Conservation (phyloP, 1,139 yeast genomes). For the Saccharomyces hybrid region DNA sequence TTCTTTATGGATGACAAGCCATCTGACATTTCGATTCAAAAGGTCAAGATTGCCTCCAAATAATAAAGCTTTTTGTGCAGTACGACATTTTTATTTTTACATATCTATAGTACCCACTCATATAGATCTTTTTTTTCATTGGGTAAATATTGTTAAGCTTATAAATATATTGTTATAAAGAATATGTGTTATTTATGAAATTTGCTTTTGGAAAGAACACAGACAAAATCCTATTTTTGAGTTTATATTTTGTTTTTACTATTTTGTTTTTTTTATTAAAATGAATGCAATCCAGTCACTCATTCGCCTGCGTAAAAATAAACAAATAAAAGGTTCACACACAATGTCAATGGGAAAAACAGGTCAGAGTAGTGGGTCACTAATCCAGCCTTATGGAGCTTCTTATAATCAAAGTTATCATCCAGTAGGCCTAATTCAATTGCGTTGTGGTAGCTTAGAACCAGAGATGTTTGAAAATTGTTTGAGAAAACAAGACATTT, state of each 20-base stretch:
- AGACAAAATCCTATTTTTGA: not conserved
- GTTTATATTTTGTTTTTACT: not conserved
- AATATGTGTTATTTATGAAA: conserved; percentile 27
- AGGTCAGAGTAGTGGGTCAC: not conserved
- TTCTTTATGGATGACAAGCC: conserved; percentile 88
- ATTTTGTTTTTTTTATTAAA: not conserved
- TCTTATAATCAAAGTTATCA: not conserved
- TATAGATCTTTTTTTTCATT: not conserved
- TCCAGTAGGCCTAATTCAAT: not conserved
- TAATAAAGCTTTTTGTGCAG: not conserved
- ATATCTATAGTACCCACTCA: conserved; percentile 3
- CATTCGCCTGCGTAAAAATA: not conserved
- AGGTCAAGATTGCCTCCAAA: conserved; percentile 13
- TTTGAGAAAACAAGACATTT: not conserved
- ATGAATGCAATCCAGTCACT: not conserved
- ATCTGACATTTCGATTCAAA: conserved; percentile 68
- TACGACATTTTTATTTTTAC: not conserved
- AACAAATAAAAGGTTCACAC: not conserved
- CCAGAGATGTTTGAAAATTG: not conserved
- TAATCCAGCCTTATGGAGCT: not conserved
- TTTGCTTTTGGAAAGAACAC: not conserved
- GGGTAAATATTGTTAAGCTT: conserved; percentile 2
- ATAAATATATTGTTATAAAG: not conserved
- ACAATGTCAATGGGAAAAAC: not conserved
- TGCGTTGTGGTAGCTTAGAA: not conserved